These are phyloP conservation scores for Penicillium fimorum DNA, from an alignment of 495 filamentous ascomycete genomes.

Conservation along the genomic window DNA sequence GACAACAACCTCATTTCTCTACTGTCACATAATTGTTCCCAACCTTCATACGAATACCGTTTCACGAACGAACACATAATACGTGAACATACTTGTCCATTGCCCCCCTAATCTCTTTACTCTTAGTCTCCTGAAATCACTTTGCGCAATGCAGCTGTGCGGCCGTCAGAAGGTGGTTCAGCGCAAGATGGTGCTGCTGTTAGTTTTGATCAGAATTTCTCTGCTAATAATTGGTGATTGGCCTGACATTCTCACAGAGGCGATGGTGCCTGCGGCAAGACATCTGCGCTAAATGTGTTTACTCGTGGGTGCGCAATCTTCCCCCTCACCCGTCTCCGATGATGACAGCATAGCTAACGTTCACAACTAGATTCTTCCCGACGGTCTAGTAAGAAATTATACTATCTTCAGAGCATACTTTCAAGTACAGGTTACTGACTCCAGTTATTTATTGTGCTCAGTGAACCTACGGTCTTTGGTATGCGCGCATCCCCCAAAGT, in stretches of 20 bases:
- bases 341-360: constrained; percentile 22
- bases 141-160: constrained; percentile 47
- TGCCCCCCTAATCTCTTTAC: neutral
- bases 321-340: constrained; percentile 5
- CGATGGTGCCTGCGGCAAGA: constrained; percentile 97
- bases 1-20: constrained; percentile 11
- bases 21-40: constrained; percentile 11
- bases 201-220: constrained; percentile 40
- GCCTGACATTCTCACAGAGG: constrained; percentile 57
- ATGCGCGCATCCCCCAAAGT: constrained; percentile 22
- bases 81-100: neutral
- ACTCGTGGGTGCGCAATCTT: constrained; percentile 75
- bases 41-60: neutral
- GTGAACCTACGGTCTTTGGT: constrained; percentile 95
- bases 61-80: neutral
- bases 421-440: constrained; percentile 27
- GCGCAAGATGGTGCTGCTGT: constrained; percentile 97
- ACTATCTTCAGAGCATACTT: neutral
- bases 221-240: neutral
- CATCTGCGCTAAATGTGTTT: constrained; percentile 95
- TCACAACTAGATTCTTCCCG: constrained; percentile 75
- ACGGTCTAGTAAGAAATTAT: constrained; percentile 76
- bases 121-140: neutral
- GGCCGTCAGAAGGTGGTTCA: constrained; percentile 78
- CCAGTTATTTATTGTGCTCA: constrained; percentile 25